These are phyloP conservation scores for Sugiyamaella xylanicola DNA, from an alignment of 1,139 yeast genomes.

Conservation along the genomic window DNA sequence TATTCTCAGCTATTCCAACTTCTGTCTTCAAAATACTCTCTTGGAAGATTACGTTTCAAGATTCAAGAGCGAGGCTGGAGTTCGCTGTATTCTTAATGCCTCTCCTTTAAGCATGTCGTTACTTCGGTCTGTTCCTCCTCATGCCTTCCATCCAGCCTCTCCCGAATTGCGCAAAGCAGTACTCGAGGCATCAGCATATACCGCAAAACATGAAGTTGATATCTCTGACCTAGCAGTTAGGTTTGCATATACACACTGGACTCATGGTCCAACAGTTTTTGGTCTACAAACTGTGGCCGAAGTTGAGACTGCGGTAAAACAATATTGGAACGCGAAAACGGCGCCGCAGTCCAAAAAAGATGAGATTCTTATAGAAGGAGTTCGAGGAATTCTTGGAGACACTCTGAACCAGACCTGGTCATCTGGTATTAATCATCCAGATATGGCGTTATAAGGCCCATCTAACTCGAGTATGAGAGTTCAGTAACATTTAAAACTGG, in stretches of 20 bases:
- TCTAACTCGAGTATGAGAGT: too few relatives aligned
- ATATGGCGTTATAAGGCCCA: conserved; percentile 6
- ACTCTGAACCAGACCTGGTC: conserved; percentile 71
- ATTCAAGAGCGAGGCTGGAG: conserved; percentile 56
- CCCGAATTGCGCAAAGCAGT: conserved; percentile 59
- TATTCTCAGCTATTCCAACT: conserved; percentile 76
- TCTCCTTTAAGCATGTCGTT: conserved; percentile 89
- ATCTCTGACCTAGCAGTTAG: conserved; percentile 81
- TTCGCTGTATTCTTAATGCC: conserved; percentile 68
- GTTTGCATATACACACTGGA: conserved; percentile 68
- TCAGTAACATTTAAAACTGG: too few relatives aligned
- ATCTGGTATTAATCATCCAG: conserved; percentile 58
- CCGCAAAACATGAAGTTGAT: conserved; percentile 52
- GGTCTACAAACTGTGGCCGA: conserved; percentile 71
- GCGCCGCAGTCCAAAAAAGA: conserved; percentile 47
- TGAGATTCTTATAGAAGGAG: conserved; percentile 46
- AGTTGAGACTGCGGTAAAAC: conserved; percentile 61
- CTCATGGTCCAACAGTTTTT: conserved; percentile 61
- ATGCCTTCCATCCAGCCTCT: conserved; percentile 79
- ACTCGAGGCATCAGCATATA: conserved; percentile 52
- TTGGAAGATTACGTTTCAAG: conserved; percentile 53
- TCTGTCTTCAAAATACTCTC: conserved; percentile 76
- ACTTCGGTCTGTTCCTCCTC: conserved; percentile 67
- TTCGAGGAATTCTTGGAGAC: conserved; percentile 50
- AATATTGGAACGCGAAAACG: conserved; percentile 53